These are phyloP conservation scores for Mycena crocata DNA, from an alignment of 768 basidiomycete genomes.

Conservation along the genomic window DNA sequence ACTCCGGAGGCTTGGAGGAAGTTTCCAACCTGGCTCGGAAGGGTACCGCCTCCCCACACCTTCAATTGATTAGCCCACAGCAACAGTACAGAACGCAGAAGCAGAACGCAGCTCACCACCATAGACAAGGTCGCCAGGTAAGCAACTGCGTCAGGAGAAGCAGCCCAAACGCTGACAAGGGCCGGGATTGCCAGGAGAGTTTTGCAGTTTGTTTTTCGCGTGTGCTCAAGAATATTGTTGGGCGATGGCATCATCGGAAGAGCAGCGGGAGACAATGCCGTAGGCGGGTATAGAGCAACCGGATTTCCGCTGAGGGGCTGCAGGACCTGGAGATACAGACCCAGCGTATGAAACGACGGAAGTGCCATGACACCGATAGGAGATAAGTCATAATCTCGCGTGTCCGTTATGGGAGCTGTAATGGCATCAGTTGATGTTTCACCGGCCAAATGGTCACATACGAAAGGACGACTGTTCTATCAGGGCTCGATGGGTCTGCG, in stretches of 20 bases:
- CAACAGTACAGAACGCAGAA: neutral
- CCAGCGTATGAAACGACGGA: slow-evolving; percentile 43
- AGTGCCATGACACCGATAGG: slow-evolving; percentile 35
- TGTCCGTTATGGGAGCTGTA: neutral
- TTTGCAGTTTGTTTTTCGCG: slow-evolving; percentile 42
- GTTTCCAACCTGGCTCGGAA: slow-evolving; percentile 50
- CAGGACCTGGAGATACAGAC: slow-evolving; percentile 34
- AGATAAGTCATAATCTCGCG: neutral
- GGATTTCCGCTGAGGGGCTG: slow-evolving; percentile 25
- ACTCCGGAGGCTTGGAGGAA: slow-evolving; percentile 46
- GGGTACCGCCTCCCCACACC: slow-evolving; percentile 44
- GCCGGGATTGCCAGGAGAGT: slow-evolving; percentile 48
- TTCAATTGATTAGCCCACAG: neutral
- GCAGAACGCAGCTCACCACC: slow-evolving; percentile 32
- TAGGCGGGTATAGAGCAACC: slow-evolving; percentile 28
- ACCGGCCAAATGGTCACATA: slow-evolving; percentile 35
- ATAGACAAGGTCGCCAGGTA: slow-evolving; percentile 37
- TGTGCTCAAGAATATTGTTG: slow-evolving; percentile 51
- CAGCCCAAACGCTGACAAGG: slow-evolving; percentile 51
- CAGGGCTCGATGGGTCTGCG: slow-evolving; percentile 43
- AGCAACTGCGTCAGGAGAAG: slow-evolving; percentile 40
- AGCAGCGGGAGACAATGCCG: slow-evolving; percentile 25
- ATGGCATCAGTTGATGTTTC: neutral
- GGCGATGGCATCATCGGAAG: slow-evolving; percentile 53
- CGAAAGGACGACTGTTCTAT: slow-evolving; percentile 49